Base-by-base conservation (phyloP, 2,329 filamentous ascomycete genomes). In the Capronia americana region DNA sequence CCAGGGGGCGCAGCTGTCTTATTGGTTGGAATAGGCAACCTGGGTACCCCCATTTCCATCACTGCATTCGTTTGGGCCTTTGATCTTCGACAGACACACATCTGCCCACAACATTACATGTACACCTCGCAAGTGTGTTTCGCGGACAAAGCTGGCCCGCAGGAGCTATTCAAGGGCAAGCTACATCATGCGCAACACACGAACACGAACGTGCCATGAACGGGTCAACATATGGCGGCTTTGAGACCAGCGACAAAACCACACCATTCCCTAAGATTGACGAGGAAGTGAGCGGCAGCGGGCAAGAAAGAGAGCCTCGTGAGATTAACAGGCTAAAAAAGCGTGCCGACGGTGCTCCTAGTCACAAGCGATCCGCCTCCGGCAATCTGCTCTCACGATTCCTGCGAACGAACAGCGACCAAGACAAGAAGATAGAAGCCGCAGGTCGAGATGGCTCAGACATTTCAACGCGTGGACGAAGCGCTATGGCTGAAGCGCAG, bases 321-420 rank as follows among this genome's bases (percentile, higher is more conserved):
- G 68, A 68, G 44, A 57, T 20, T 34, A 61, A 57, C 26, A 69
- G 67, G 48, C 28, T 58, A 20, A 71, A 66, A 61, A 65, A 58
- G 58, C 57, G 62, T 4, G 48, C 46, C 28, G 68, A 70, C n/a
- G 62, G 62, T 2, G 38, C 53, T 6, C 61, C 64, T 28, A 57
- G 56, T n/a, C 81, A 86, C 76, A 82, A 80, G 74, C 82, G 86
- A 75, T 87, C 80, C 72, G 78, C 86, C 58, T 90, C 88, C 28
- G 87, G 87, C 38, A 86, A 87, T 66, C 81, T 93, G 51, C 80
- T 94, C 32, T 89, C 89, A 61, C 87, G 89, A 48, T 92, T 93
- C 75, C 79, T 93, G 69, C 86, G 88, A 55, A 77, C 79, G 63
- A 77, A 77, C 66, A 72, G 77, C 69, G 74, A 80, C 72, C 79